These are phyloP conservation scores for Pythium grandisporangium DNA, from an alignment of 352 stramenopile genomes.

Conservation along the genomic window DNA sequence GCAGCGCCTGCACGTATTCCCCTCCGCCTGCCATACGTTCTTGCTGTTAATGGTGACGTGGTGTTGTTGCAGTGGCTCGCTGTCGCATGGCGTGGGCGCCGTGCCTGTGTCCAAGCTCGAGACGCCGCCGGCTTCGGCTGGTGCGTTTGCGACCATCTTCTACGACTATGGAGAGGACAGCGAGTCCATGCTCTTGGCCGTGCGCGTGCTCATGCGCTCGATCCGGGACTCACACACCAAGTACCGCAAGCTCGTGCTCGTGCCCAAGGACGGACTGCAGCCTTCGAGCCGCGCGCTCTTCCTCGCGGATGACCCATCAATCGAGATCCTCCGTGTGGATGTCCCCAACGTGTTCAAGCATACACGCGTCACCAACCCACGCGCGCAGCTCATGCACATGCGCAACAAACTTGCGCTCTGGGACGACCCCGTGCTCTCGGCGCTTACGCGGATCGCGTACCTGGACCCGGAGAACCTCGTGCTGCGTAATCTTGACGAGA, in stretches of 20 bases:
- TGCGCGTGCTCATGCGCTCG: slow-evolving; percentile 57
- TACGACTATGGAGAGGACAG: slow-evolving; percentile 58
- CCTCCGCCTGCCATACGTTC: no score
- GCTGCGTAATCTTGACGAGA: slow-evolving; percentile 72
- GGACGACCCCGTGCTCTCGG: slow-evolving; percentile 57
- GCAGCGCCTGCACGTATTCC: no score
- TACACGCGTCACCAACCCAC: slow-evolving; percentile 43
- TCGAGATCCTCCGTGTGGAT: slow-evolving; percentile 55
- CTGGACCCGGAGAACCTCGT: slow-evolving; percentile 75
- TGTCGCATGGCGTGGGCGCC: not conserved
- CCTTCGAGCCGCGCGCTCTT: slow-evolving; percentile 25
- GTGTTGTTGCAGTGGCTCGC: no score
- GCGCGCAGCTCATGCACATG: slow-evolving; percentile 72
- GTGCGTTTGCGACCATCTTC: slow-evolving; percentile 59
- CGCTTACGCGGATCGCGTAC: slow-evolving; percentile 65
- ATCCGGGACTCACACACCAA: slow-evolving; percentile 58
- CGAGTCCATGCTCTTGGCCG: slow-evolving; percentile 48
- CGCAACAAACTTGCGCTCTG: slow-evolving; percentile 77
- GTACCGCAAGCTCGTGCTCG: slow-evolving; percentile 63
- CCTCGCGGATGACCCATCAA: slow-evolving; percentile 35
- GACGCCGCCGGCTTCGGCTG: slow-evolving; percentile 14
- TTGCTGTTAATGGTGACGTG: no score
- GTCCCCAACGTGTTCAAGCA: slow-evolving; percentile 66
- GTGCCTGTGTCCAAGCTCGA: not conserved
- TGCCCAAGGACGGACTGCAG: slow-evolving; percentile 50